Evolutionary conservation across 2,329 filamentous ascomycete genomes (phyloP).

Genomic region (Verticillium nonalfalfae): DNA sequence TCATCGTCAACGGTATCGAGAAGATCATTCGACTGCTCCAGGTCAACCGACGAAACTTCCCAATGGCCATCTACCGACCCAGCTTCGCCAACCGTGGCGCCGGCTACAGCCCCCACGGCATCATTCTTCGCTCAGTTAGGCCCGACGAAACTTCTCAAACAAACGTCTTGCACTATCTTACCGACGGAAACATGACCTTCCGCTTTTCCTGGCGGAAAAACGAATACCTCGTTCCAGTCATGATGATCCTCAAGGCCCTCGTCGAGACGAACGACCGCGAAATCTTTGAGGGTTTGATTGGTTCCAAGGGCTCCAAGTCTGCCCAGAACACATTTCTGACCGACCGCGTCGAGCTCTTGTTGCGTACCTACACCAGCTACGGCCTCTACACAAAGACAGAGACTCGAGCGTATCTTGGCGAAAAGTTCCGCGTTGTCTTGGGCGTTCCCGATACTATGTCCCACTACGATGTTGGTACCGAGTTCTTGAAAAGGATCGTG

Average conservation of each 20-base stretch:
- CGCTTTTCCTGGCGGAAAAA: constrained; percentile 97
- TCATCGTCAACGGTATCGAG: constrained; percentile 95
- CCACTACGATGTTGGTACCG: constrained; percentile 82
- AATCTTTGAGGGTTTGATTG: constrained; percentile 91
- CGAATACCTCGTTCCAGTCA: constrained; percentile 89
- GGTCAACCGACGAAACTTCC: constrained; percentile 86
- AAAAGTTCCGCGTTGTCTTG: constrained; percentile 85
- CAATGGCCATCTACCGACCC: constrained; percentile 85
- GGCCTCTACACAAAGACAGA: constrained; percentile 74
- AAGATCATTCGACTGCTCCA: constrained; percentile 92
- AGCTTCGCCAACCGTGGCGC: constrained; percentile 85
- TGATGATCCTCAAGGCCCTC: constrained; percentile 95
- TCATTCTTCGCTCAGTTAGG: constrained; percentile 85
- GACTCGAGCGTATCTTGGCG: constrained; percentile 79
- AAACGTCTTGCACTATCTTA: constrained; percentile 93
- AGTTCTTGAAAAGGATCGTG: constrained; percentile 85
- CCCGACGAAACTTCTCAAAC: constrained; percentile 98
- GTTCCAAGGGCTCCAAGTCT: constrained; percentile 67
- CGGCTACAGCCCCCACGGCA: constrained; percentile 82
- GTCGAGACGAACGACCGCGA: constrained; percentile 95
- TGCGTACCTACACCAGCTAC: constrained; percentile 92
- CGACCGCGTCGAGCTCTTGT: constrained; percentile 83
- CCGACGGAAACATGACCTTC: constrained; percentile 93
- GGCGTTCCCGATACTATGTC: constrained; percentile 77
- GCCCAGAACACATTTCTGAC: constrained; percentile 88